These are phyloP conservation scores for sorghum (Sorghum bicolor) DNA, from an alignment of 176 grass and related monocot species.

Conservation along the genomic window DNA sequence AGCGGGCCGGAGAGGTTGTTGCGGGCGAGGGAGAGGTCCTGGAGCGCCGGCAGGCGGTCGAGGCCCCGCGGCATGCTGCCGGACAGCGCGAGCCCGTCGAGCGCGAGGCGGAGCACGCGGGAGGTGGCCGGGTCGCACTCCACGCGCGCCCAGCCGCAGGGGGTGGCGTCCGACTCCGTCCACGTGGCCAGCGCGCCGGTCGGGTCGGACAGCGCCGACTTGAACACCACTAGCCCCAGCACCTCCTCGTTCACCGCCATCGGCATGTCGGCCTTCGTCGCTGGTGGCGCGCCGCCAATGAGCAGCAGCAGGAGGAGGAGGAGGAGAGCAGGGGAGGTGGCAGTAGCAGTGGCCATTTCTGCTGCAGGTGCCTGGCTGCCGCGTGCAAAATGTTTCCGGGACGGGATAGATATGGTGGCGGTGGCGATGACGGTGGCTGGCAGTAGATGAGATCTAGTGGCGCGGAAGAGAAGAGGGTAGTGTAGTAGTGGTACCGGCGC, in stretches of 20 bases:
- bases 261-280: slow-evolving; percentile 20
- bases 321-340: neutral
- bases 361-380: neutral
- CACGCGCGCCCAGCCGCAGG: slow-evolving; percentile 74
- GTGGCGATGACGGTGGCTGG: neutral
- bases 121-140: slow-evolving; percentile 84
- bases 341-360: slow-evolving; percentile 17
- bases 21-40: slow-evolving; percentile 55
- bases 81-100: slow-evolving; percentile 70
- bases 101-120: slow-evolving; percentile 60
- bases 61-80: slow-evolving; percentile 66
- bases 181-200: slow-evolving; percentile 58
- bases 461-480: neutral
- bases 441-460: slow-evolving; percentile 24
- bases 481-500: neutral
- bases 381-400: slow-evolving; percentile 10
- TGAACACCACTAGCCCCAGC: slow-evolving; percentile 78
- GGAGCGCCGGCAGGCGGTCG: slow-evolving; percentile 67
- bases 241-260: slow-evolving; percentile 89
- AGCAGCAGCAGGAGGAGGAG: neutral
- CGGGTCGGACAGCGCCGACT: slow-evolving; percentile 52
- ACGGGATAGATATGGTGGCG: neutral
- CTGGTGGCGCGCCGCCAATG: neutral
- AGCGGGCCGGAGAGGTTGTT: slow-evolving; percentile 84
- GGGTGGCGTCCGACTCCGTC: slow-evolving; percentile 70